Evolutionary conservation across 768 basidiomycete species (phyloP).

Genomic region (Kwoniella sp.): DNA sequence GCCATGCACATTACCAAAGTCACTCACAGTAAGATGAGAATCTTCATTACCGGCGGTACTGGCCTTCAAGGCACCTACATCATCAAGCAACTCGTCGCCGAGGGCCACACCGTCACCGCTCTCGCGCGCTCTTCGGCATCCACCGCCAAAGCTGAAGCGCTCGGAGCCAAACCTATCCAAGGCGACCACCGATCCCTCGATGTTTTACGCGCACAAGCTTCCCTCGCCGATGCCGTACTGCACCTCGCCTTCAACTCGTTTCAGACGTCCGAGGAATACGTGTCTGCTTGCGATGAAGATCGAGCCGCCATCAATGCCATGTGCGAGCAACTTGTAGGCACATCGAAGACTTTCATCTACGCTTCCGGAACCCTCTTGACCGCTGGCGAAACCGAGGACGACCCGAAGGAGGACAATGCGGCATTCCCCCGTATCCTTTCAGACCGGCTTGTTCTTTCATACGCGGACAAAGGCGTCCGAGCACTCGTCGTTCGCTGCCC

Average conservation of each 20-base stretch:
- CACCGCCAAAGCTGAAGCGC: constrained; percentile 10
- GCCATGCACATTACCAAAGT: not conserved
- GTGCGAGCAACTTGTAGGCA: not conserved
- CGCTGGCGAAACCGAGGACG: not conserved
- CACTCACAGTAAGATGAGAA: constrained; percentile 23
- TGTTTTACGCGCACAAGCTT: constrained; percentile 11
- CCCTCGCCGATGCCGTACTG: constrained; percentile 4
- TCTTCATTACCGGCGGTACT: constrained; percentile 40
- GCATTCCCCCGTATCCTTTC: not conserved
- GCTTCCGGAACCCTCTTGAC: not conserved
- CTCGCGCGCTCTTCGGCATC: constrained; percentile 27
- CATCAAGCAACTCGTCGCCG: constrained; percentile 16
- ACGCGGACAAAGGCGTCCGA: not conserved
- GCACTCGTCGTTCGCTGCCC: not conserved
- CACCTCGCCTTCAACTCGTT: not conserved
- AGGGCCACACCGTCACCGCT: constrained; percentile 31
- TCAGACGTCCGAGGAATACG: not conserved
- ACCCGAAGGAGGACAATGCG: not conserved
- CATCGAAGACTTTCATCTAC: not conserved
- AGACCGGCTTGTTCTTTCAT: not conserved
- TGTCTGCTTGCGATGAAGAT: not conserved
- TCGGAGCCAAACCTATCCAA: constrained; percentile 7
- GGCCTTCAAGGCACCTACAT: constrained; percentile 28
- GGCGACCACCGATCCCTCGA: constrained; percentile 31
- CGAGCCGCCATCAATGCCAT: not conserved